Conservation (phyloP, 257 asterid species). For the Capsicum chinense region DNA sequence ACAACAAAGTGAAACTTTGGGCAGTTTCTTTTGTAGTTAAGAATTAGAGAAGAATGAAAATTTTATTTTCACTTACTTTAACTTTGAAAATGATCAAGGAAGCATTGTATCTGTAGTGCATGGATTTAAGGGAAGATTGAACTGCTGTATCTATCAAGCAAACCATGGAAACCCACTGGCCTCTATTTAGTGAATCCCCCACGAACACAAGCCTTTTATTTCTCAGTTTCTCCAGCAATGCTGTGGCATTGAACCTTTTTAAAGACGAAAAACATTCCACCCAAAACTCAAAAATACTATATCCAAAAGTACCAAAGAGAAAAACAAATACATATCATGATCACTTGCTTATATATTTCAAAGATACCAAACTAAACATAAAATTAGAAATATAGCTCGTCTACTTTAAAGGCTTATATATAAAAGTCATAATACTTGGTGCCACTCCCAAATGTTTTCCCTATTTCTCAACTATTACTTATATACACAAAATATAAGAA, state of each 20-base stretch:
- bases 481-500: background rate
- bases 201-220: conserved; percentile 82
- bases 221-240: conserved; percentile 71
- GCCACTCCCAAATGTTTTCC: conserved; percentile 3
- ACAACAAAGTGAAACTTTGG: background rate
- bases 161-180: conserved; percentile 94
- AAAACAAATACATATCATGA: background rate
- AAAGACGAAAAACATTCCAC: conserved; percentile 47
- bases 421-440: background rate
- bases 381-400: background rate
- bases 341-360: background rate
- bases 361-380: background rate
- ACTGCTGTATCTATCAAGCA: conserved; percentile 76
- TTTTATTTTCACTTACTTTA: conserved; percentile 44
- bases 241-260: conserved; percentile 85
- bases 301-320: conserved; percentile 13
- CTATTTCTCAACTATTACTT: background rate
- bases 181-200: conserved; percentile 88
- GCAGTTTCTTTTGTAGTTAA: background rate
- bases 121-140: conserved; percentile 52
- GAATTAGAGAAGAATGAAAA: background rate
- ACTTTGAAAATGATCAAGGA: conserved; percentile 83
- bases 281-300: conserved; percentile 39
- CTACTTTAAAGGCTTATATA: background rate
- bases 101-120: conserved; percentile 74